Evolutionary conservation across 192 early-diverging fungal genomes (phyloP).

Genomic region (Geranomyces variabilis): DNA sequence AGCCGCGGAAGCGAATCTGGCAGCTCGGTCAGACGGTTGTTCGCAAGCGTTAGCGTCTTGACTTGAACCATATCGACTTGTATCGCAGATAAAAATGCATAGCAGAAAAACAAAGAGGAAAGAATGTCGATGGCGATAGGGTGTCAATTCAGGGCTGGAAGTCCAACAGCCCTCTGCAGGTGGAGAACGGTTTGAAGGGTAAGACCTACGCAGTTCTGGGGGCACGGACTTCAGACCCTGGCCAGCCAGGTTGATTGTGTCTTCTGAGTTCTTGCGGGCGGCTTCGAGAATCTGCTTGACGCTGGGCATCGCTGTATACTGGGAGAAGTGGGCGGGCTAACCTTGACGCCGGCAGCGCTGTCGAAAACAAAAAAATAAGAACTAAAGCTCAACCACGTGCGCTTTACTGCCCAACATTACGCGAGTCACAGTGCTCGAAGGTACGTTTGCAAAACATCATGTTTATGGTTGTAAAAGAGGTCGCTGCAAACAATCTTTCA

Average conservation of each 20-base stretch:
- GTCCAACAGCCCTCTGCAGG: too few species aligned
- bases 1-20: slow-evolving; percentile 32
- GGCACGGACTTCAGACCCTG: slow-evolving; percentile 41
- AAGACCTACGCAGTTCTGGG: slow-evolving; percentile 36
- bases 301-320: slow-evolving; percentile 14
- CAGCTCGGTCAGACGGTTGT: slow-evolving; percentile 32
- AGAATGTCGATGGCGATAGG: not conserved
- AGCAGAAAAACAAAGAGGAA: not conserved
- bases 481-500: too few species aligned
- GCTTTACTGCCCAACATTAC: too few species aligned
- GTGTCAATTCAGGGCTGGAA: slow-evolving; percentile 8
- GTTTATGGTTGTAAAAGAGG: too few species aligned
- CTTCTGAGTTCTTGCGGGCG: slow-evolving; percentile 22
- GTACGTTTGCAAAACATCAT: too few species aligned
- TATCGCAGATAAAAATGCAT: not conserved
- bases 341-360: too few species aligned
- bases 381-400: too few species aligned
- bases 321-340: too few species aligned
- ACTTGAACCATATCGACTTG: slow-evolving; percentile 23
- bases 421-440: too few species aligned
- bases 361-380: too few species aligned
- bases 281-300: slow-evolving; percentile 27
- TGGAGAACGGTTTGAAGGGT: too few species aligned
- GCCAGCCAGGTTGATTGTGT: slow-evolving; percentile 35
- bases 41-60: slow-evolving; percentile 32